Conservation (phyloP, 352 stramenopile species). For the Phytophthora uliginosa region DNA sequence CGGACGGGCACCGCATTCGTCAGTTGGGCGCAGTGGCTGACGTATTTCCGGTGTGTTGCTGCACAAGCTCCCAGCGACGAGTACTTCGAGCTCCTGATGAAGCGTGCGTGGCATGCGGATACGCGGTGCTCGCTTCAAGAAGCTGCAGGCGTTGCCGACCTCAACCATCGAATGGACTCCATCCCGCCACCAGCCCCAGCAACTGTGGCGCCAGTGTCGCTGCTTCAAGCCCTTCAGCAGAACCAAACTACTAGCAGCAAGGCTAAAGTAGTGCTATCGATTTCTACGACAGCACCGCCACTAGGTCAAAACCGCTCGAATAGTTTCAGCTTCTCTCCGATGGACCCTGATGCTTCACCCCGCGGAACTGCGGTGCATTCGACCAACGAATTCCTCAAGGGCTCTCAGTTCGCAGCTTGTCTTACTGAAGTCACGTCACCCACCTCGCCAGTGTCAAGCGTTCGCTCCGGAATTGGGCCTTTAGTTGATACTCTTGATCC, state of each 20-base stretch:
- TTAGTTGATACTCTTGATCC: slow-evolving; percentile 49
- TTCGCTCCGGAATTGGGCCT: slow-evolving; percentile 16
- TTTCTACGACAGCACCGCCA: slow-evolving; percentile 40
- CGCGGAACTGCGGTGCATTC: slow-evolving; percentile 44
- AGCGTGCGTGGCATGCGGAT: slow-evolving; percentile 73
- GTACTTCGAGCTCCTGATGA: slow-evolving; percentile 82
- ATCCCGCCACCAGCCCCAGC: slow-evolving; percentile 13
- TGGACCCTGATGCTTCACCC: slow-evolving; percentile 43
- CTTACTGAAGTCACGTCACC: slow-evolving; percentile 57
- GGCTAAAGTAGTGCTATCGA: slow-evolving; percentile 38
- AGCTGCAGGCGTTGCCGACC: slow-evolving; percentile 16
- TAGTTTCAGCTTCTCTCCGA: slow-evolving; percentile 12
- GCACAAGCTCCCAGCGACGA: slow-evolving; percentile 77
- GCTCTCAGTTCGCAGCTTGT: slow-evolving; percentile 71
- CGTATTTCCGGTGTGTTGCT: slow-evolving; percentile 80
- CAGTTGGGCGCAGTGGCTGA: slow-evolving; percentile 80
- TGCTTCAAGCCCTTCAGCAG: slow-evolving; percentile 66
- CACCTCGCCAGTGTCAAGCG: slow-evolving; percentile 19
- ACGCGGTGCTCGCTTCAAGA: slow-evolving; percentile 51
- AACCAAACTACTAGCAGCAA: slow-evolving; percentile 37
- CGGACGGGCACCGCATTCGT: slow-evolving; percentile 55
- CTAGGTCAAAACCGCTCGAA: slow-evolving; percentile 25
- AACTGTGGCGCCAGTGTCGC: slow-evolving; percentile 41
- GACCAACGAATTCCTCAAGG: slow-evolving; percentile 78
- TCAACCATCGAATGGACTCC: slow-evolving; percentile 15